Evolutionary conservation across 495 filamentous ascomycete genomes (phyloP).

Genomic region (Niebla homalea): DNA sequence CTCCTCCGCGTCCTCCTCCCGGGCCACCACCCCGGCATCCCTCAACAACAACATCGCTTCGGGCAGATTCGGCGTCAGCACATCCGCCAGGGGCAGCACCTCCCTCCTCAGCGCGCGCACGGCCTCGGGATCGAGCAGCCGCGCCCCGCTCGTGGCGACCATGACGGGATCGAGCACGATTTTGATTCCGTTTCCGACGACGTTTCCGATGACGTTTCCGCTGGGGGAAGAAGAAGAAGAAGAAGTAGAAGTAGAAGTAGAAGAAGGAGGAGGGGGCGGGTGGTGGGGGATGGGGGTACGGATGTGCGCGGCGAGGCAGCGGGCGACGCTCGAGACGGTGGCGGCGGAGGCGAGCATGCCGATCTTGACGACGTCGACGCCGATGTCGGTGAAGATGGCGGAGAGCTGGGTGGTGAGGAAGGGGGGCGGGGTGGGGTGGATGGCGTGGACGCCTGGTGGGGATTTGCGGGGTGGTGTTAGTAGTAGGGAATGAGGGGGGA

Average conservation of each 20-base stretch:
- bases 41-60: constrained; percentile 67
- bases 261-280: constrained; percentile 38
- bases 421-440: constrained; percentile 62
- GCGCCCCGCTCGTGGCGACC: constrained; percentile 74
- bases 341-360: constrained; percentile 82
- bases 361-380: constrained; percentile 80
- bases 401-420: constrained; percentile 80
- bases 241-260: no score
- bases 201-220: no score
- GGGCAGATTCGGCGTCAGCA: constrained; percentile 86
- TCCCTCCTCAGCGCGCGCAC: constrained; percentile 47
- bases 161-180: constrained; percentile 87
- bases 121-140: constrained; percentile 58
- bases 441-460: constrained; percentile 43
- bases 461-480: no score
- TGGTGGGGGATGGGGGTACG: constrained; percentile 48
- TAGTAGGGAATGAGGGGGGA: no score
- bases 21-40: constrained; percentile 34
- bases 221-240: no score
- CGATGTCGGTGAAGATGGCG: constrained; percentile 69
- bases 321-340: constrained; percentile 60
- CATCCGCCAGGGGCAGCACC: constrained; percentile 61
- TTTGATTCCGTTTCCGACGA: no score
- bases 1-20: constrained; percentile 39
- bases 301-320: no score